Evolutionary conservation across 169 alveolate species (phyloP), one percentile per base, ranked within the genome.

Genomic region (Amoebophrya sp.): DNA sequence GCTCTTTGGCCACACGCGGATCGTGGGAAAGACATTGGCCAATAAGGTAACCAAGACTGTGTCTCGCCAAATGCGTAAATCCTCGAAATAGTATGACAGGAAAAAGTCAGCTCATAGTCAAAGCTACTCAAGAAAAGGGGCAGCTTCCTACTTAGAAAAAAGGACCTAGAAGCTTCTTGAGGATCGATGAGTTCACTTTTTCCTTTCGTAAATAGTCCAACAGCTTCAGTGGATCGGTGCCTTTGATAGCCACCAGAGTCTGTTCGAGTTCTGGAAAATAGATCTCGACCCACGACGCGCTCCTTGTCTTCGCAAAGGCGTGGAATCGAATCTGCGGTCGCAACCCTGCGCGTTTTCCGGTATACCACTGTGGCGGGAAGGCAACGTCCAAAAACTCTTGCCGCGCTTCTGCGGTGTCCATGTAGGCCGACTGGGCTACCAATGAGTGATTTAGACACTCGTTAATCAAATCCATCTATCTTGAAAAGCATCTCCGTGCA

Each of bases 181-280:
- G n/a, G n/a, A n/a, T n/a, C n/a, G n/a, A n/a, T n/a, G n/a, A n/a
- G n/a, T n/a, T n/a, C n/a, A n/a, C n/a, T n/a, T n/a, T n/a, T n/a
- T n/a, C n/a, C n/a, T n/a, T n/a, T n/a, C n/a, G n/a, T n/a, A 53
- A 23, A 53, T 14, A 65, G n/a, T 65, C 83, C 33, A 65, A 36
- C 83, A 65, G 26, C 83, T 65, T 65, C 83, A 65, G 12, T 36
- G 83, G 83, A 36, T 65, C 83, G 83, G 83, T 65, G n/a, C 83
- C 83, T 65, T 65, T 65, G 26, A 65, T 65, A 29, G 83, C 83
- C 33, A 65, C 83, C 83, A 65, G 39, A 36, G 83, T 65, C 83
- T 26, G 18, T 29, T 65, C 33, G 33, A 26, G 83, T 36, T 65
- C 83, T 10, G 83, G 83, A 65, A 65, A 65, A 36, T 6, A 26